Percentiles rank a stretch among this genome's conserved stretches.
Conservation (phyloP, 805 yeast genomes). For the Sugiyamaella americana region DNA sequence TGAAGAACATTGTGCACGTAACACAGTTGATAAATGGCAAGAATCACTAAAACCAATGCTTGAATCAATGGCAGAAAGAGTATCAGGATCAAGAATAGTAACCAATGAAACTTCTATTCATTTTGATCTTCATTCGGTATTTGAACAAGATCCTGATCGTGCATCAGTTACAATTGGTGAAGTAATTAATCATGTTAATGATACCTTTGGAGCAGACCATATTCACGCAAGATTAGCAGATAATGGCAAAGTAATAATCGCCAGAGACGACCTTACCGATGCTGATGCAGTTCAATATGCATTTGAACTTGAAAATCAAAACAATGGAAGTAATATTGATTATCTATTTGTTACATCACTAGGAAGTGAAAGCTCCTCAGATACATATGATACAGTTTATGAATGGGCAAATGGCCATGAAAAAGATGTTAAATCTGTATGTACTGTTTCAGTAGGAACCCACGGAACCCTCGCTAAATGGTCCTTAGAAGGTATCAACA, state of each 20-base stretch:
- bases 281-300: constrained; percentile 42
- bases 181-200: constrained; percentile 77
- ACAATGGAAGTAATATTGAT: constrained; percentile 16
- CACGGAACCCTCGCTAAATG: constrained; percentile 28
- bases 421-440: constrained; percentile 14
- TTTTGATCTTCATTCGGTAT: constrained; percentile 65
- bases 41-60: constrained; percentile 50
- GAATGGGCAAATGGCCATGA: constrained; percentile 24
- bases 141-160: constrained; percentile 51
- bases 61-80: constrained; percentile 59
- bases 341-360: constrained; percentile 23
- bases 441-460: constrained; percentile 28
- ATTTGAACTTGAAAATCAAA: constrained; percentile 9
- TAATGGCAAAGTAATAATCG: constrained; percentile 63
- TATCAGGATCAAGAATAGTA: constrained; percentile 71
- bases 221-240: constrained; percentile 70
- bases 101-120: constrained; percentile 70
- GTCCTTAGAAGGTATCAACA: constrained; percentile 31
- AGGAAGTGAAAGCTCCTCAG: constrained; percentile 20
- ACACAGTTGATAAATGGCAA: constrained; percentile 43
- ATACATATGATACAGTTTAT: constrained; percentile 28
- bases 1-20: constrained; percentile 32
- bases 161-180: constrained; percentile 71
- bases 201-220: constrained; percentile 52
- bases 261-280: constrained; percentile 50